Conservation (phyloP, 768 basidiomycete genomes). For the Suillus hirtellus region DNA sequence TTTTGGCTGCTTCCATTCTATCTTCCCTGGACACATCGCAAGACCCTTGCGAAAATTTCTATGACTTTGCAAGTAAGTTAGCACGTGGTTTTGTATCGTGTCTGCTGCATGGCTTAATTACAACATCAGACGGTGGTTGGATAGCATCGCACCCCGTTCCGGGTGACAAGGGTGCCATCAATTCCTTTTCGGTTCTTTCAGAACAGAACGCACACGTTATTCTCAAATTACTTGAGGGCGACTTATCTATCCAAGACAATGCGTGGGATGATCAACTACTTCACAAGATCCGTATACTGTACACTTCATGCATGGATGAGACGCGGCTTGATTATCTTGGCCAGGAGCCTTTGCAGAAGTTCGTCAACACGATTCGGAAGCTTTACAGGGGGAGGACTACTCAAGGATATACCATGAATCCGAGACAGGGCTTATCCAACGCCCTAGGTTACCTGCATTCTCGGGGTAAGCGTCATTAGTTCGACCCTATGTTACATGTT, state of each 20-base stretch:
- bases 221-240: conserved; percentile 63
- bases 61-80: conserved; percentile 84
- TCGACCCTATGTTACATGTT: not conserved
- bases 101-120: conserved; percentile 13
- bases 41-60: conserved; percentile 97
- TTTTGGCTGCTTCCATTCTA: conserved; percentile 80
- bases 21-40: conserved; percentile 74
- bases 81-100: not conserved
- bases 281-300: conserved; percentile 69
- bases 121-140: conserved; percentile 80
- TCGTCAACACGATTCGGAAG: conserved; percentile 61
- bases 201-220: conserved; percentile 80
- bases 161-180: conserved; percentile 74
- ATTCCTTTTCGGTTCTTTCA: conserved; percentile 69
- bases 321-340: conserved; percentile 74
- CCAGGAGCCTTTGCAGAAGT: conserved; percentile 62
- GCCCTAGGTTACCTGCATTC: conserved; percentile 87
- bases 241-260: conserved; percentile 35
- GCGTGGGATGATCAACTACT: conserved; percentile 57
- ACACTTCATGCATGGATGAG: conserved; percentile 82
- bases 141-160: conserved; percentile 80
- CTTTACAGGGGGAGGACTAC: conserved; percentile 58
- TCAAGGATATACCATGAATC: conserved; percentile 35
- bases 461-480: conserved; percentile 50
- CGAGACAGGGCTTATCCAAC: conserved; percentile 67